These are phyloP conservation scores for Cenococcum geophilum DNA, from an alignment of 495 filamentous ascomycete genomes.

Conservation along the genomic window DNA sequence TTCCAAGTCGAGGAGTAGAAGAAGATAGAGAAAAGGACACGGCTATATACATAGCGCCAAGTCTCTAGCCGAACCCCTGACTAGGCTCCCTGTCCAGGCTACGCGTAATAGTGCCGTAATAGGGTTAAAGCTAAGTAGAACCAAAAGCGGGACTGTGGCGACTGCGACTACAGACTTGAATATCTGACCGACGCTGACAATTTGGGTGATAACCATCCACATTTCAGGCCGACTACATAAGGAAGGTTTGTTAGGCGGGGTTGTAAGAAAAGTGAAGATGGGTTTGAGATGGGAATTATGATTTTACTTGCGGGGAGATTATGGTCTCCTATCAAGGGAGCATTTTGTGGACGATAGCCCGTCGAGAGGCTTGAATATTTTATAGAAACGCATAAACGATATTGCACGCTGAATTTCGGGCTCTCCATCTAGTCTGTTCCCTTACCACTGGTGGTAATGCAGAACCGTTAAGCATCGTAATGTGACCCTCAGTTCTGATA, in stretches of 20 bases:
- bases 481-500: too few species aligned
- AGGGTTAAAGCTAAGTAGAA: slow-evolving; percentile 37
- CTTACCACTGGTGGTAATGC: too few species aligned
- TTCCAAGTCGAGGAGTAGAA: too few species aligned
- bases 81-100: too few species aligned
- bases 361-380: not conserved
- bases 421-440: too few species aligned
- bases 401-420: too few species aligned
- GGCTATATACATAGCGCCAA: too few species aligned
- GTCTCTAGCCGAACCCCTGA: too few species aligned
- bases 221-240: slow-evolving; percentile 18
- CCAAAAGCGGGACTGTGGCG: slow-evolving; percentile 41
- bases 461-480: too few species aligned
- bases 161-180: slow-evolving; percentile 49
- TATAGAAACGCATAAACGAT: not conserved
- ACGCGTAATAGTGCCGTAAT: too few species aligned
- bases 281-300: not conserved
- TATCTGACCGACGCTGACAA: slow-evolving; percentile 46
- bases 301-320: not conserved
- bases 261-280: not conserved
- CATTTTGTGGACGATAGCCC: not conserved
- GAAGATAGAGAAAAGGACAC: too few species aligned
- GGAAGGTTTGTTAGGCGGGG: not conserved
- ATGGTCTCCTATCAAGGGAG: not conserved
- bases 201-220: slow-evolving; percentile 55